phyloP scores from a whole-genome alignment of 1,284 basidiomycete genomes.

The Ceratobasidium sp. region DNA sequence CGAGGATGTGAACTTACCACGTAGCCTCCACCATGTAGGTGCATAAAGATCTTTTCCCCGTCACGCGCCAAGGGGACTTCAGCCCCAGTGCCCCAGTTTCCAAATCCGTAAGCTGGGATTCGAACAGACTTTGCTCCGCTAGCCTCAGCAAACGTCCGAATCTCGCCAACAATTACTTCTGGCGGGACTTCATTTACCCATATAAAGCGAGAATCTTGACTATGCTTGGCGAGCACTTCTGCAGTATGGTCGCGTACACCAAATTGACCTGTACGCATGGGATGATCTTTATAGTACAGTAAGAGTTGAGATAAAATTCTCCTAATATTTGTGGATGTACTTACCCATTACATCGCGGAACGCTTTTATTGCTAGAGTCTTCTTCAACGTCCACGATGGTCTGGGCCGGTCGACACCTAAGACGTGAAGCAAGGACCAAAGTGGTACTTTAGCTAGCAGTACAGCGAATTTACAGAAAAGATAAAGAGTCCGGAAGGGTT shows the following conservation, averaged over 20 bases:
- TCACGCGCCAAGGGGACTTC: slow-evolving; percentile 7
- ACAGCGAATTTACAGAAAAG: not conserved
- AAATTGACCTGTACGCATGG: slow-evolving; percentile 12
- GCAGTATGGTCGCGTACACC: slow-evolving; percentile 4
- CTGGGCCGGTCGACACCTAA: not conserved
- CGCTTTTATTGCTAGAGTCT: not conserved
- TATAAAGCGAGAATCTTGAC: slow-evolving; percentile 44
- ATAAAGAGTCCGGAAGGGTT: slow-evolving; percentile 15
- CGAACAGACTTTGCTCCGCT: slow-evolving; percentile 53
- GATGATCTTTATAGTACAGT: no score
- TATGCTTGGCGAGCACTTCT: not conserved
- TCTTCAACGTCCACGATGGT: slow-evolving; percentile 17
- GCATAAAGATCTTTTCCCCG: slow-evolving; percentile 32
- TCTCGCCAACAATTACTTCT: slow-evolving; percentile 56
- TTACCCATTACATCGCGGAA: not conserved
- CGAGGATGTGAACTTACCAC: no score
- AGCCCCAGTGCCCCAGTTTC: not conserved
- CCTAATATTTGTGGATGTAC: no score
- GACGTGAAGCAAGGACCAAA: not conserved
- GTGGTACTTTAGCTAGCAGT: not conserved
- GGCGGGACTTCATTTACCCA: slow-evolving; percentile 59
- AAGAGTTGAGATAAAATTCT: no score
- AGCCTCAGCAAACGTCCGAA: slow-evolving; percentile 54
- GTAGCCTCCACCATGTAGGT: slow-evolving; percentile 36
- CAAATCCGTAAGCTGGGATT: slow-evolving; percentile 63